A percentile compares a stretch with the other conserved stretches of the same genome.
These are phyloP conservation scores for Jacaranda copaia DNA, from an alignment of 257 asterid genomes.

Conservation along the genomic window DNA sequence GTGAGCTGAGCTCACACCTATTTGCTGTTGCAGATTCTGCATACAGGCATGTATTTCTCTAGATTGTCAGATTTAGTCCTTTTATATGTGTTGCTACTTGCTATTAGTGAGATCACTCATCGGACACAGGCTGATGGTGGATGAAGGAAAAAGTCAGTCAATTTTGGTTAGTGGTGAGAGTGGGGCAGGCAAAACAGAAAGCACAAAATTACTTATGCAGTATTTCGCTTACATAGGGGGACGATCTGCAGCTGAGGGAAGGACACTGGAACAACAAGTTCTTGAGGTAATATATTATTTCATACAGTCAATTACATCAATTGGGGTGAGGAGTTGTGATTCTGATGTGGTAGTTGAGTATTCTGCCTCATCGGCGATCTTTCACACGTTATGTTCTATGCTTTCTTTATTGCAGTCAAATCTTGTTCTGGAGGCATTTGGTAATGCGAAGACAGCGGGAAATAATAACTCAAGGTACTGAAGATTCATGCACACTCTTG, in stretches of 20 bases:
- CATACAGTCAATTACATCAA: conserved; percentile 10
- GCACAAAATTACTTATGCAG: conserved; percentile 93
- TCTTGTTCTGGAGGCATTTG: conserved; percentile 99
- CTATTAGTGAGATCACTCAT: conserved; percentile 54
- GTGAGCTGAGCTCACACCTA: conserved; percentile 95
- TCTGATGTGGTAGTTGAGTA: conserved; percentile 31
- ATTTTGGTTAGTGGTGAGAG: conserved; percentile 99
- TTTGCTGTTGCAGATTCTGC: conserved; percentile 99
- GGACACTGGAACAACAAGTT: conserved; percentile 95
- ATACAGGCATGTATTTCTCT: conserved; percentile 67
- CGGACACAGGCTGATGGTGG: conserved; percentile 90
- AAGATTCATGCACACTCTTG: conserved; percentile 10
- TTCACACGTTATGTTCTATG: conserved; percentile 7
- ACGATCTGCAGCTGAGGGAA: conserved; percentile 82
- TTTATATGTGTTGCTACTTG: conserved; percentile 39
- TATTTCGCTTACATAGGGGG: conserved; percentile 99
- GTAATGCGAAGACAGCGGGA: conserved; percentile 98
- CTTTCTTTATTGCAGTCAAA: conserved; percentile 73
- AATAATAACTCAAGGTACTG: conserved; percentile 94
- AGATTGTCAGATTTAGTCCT: conserved; percentile 35
- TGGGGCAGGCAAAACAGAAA: conserved; percentile 99
- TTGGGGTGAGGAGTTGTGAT: neutral
- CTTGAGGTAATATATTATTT: conserved; percentile 74
- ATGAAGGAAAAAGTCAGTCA: conserved; percentile 94
- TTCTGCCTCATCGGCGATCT: neutral